Percentiles rank a stretch among this genome's conserved stretches.
phyloP scores from a whole-genome alignment of 2,329 filamentous ascomycete genomes.

The Penicillium brevicompactum region DNA sequence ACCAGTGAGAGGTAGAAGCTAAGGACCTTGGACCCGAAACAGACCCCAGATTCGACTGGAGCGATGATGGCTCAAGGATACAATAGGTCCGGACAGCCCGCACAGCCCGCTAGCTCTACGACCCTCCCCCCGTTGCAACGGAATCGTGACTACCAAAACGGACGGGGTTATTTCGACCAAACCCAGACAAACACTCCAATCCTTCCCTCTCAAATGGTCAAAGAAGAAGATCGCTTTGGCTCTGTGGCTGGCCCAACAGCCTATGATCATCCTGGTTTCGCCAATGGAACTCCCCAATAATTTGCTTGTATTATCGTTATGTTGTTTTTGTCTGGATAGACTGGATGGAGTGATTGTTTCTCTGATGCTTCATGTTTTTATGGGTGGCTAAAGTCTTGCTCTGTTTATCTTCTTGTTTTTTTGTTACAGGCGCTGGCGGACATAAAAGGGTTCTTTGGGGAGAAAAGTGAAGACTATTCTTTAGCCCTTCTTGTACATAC shows the following conservation, averaged over 20 bases:
- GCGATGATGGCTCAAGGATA: conserved; percentile 41
- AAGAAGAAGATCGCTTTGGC: conserved; percentile 37
- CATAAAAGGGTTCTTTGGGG: conserved; percentile 17
- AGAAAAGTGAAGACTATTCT: conserved; percentile 24
- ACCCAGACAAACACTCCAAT: conserved; percentile 35
- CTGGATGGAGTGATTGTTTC: conserved; percentile 22
- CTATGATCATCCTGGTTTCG: conserved; percentile 35
- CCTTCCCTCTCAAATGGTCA: conserved; percentile 38
- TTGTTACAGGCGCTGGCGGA: conserved; percentile 23
- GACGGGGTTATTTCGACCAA: conserved; percentile 39
- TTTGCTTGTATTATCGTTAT: conserved; percentile 18
- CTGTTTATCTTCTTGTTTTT: neutral
- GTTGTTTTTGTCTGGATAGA: conserved; percentile 37
- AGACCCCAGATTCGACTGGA: conserved; percentile 40
- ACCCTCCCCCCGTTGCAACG: conserved; percentile 40
- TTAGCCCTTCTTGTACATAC: conserved; percentile 33
- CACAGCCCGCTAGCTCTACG: conserved; percentile 36
- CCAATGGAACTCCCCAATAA: conserved; percentile 37
- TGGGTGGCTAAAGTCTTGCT: conserved; percentile 24
- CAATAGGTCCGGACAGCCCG: conserved; percentile 20
- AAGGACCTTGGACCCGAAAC: conserved; percentile 29
- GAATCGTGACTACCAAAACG: conserved; percentile 33
- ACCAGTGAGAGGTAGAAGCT: conserved; percentile 30
- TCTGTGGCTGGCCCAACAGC: conserved; percentile 26
- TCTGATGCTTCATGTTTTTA: conserved; percentile 18